Evolutionary conservation across 2,329 filamentous ascomycete species (phyloP).

Genomic region (Stemphylium vesicarium): DNA sequence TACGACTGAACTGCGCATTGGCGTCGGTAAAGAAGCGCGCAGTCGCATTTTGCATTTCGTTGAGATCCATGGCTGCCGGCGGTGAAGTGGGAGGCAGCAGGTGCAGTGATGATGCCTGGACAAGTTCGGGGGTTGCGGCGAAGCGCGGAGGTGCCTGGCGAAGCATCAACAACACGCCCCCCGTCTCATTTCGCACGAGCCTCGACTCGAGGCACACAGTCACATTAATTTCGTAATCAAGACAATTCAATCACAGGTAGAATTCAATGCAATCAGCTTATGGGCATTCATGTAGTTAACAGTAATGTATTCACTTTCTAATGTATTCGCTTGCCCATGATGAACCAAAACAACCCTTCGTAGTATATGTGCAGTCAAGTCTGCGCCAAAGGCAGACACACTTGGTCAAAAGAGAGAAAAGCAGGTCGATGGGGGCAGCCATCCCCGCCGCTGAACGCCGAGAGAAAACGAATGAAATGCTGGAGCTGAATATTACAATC

Average conservation of each 20-base stretch:
- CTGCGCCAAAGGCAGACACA: constrained; percentile 29
- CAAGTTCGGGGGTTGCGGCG: constrained; percentile 31
- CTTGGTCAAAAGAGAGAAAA: constrained; percentile 35
- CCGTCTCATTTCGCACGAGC: constrained; percentile 7
- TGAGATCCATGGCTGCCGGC: constrained; percentile 58
- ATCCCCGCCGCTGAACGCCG: constrained; percentile 38
- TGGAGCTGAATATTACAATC: constrained; percentile 48
- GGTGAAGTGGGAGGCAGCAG: not conserved
- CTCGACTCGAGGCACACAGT: not conserved
- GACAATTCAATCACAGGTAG: no score
- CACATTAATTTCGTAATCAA: no score
- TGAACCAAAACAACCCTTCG: constrained; percentile 39
- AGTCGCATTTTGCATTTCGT: constrained; percentile 61
- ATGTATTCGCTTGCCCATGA: constrained; percentile 43
- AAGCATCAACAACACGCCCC: constrained; percentile 16
- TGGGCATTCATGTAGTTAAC: constrained; percentile 41
- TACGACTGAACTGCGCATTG: constrained; percentile 77
- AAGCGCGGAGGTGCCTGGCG: constrained; percentile 26
- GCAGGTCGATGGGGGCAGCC: constrained; percentile 30
- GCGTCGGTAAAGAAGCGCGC: constrained; percentile 62
- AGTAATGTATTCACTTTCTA: constrained; percentile 48
- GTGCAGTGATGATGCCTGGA: constrained; percentile 3
- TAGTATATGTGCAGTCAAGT: constrained; percentile 47
- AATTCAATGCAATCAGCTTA: not conserved
- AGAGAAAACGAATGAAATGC: constrained; percentile 36